Evolutionary conservation across 257 asterid species (phyloP), one percentile per base, ranked within the genome.

Genomic region (Asclepias syriaca): DNA sequence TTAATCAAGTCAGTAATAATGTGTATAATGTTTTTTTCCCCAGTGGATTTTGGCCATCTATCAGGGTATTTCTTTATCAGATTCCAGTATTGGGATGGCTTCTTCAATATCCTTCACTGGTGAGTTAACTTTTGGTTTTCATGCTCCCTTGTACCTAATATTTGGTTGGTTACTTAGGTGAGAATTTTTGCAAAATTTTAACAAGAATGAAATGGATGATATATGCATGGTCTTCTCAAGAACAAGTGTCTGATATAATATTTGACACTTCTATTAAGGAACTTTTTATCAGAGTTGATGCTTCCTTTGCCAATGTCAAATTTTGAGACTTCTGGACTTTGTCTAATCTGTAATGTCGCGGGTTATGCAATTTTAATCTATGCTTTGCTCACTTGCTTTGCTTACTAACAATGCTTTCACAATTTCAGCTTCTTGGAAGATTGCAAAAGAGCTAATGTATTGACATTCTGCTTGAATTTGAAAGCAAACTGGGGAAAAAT

Each of bases 11-110:
- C 18, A 9, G 55, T 5, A 50, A 4, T 64, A 64, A 61, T 72
- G 50, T 3, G 8, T 48, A 0, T 8, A 65, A 72, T 43, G 53
- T 63, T 12, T 57, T 37, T 81, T 60, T 49, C 64, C 64, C 49
- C 87, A 90, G 97, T 70, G 93, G 93, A 76, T 90, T 90, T 77
- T 90, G 97, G 97, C 97, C 97, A 77, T 85, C 97, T 69, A 74
- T 90, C 83, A 84, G 87, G 86, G 89, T 57, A 69, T 90, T 88
- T 80, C 86, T 90, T 57, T 88, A 84, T 79, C 92, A 90, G 82
- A 88, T 90, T 80, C 97, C 97, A 19, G 83, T 90, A 64, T 16
- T 90, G 74, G 97, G 97, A 77, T 90, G 93, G 96, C 78, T 90
- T 68, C 50, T 90, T 66, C 93, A 80, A 77, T 90, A 85, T 77